These are phyloP conservation scores for Populus tremula DNA, from an alignment of 345 rosid genomes.

Conservation along the genomic window DNA sequence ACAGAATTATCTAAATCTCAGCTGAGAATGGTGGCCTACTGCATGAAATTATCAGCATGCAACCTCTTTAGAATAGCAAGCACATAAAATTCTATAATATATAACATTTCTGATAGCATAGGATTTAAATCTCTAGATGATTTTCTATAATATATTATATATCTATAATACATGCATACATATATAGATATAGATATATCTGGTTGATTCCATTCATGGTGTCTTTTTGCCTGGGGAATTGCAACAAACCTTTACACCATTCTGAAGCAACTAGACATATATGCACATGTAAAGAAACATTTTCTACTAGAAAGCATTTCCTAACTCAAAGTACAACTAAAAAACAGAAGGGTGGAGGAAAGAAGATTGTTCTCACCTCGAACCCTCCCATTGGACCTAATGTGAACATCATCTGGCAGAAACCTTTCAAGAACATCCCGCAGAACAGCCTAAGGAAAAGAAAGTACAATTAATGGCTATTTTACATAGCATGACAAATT, in stretches of 20 bases:
- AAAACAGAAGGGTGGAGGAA: not conserved
- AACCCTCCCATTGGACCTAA: constrained; percentile 78
- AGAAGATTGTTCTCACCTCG: constrained; percentile 54
- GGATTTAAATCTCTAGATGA: not conserved
- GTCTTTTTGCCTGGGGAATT: not conserved
- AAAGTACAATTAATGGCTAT: not conserved
- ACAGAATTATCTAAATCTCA: not conserved
- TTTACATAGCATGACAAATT: not conserved
- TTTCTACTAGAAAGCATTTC: not conserved
- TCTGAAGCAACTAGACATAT: not conserved
- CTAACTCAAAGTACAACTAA: not conserved
- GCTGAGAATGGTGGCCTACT: not conserved
- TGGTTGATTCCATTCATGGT: not conserved
- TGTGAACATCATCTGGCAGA: constrained; percentile 81
- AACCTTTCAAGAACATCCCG: constrained; percentile 61
- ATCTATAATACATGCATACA: too few relatives aligned
- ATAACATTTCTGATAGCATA: too few relatives aligned
- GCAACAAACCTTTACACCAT: not conserved
- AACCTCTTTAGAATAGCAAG: not conserved
- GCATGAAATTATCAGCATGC: not conserved
- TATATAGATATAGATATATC: too few relatives aligned
- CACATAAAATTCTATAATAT: not conserved
- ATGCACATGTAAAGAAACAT: not conserved
- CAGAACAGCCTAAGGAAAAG: constrained; percentile 64
- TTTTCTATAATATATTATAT: not conserved